Conservation (phyloP, 768 basidiomycete genomes). For the Collybiopsis confluens region DNA sequence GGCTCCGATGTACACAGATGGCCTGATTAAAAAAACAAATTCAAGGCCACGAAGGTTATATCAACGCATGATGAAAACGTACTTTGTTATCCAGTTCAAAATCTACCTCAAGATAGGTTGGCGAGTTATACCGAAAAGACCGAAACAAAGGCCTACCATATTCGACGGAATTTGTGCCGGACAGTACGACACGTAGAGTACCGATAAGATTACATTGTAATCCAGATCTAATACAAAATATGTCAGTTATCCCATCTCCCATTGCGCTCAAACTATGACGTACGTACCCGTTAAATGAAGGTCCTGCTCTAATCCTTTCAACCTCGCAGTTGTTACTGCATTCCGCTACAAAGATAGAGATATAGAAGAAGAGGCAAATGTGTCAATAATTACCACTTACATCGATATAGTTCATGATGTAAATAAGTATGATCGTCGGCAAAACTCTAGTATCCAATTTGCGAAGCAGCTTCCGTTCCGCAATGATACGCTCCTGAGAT, state of each 20-base stretch:
- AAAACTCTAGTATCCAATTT: conserved; percentile 54
- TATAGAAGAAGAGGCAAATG: background rate
- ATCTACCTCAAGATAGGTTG: conserved; percentile 30
- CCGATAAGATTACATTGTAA: conserved; percentile 47
- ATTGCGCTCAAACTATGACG: conserved; percentile 13
- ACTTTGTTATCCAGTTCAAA: conserved; percentile 54
- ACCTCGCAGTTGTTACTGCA: conserved; percentile 44
- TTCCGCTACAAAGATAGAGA: conserved; percentile 29
- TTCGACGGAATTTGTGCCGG: conserved; percentile 67
- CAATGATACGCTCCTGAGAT: conserved; percentile 24
- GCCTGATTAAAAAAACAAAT: conserved; percentile 29
- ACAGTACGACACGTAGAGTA: conserved; percentile 55
- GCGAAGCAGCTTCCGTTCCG: conserved; percentile 43
- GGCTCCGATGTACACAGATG: conserved; percentile 55
- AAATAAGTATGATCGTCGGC: conserved; percentile 54
- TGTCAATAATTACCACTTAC: conserved; percentile 26
- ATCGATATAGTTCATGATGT: conserved; percentile 66
- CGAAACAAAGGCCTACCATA: conserved; percentile 37
- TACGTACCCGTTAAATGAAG: conserved; percentile 37
- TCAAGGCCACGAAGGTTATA: background rate
- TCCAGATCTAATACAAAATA: conserved; percentile 51
- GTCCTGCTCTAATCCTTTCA: conserved; percentile 49
- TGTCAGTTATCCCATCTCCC: too few relatives aligned
- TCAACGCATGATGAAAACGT: too few relatives aligned
- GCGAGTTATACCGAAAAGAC: too few relatives aligned